Percentiles rank a stretch among this genome's conserved stretches.
Conservation (phyloP, 225 moss, liverwort and hornwort genomes). For the Thuidium tamariscinum region DNA sequence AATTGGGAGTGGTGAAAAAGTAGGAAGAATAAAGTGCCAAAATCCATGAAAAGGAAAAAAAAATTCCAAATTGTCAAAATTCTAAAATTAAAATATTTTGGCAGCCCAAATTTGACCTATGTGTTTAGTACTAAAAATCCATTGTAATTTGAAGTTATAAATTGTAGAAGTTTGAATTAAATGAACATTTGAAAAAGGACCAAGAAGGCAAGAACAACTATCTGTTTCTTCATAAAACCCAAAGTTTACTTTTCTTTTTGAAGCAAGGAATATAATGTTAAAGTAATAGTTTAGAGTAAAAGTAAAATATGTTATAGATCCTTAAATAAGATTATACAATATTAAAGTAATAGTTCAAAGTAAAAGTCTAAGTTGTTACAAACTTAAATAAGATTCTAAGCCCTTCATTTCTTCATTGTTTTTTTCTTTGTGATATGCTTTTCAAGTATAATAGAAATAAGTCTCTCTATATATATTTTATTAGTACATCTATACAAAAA, state of each 20-base stretch:
- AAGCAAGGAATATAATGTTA: neutral
- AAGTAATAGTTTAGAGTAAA: neutral
- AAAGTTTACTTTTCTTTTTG: neutral
- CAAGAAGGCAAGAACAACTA: too few relatives aligned
- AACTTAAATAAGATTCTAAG: neutral
- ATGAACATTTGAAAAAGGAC: too few relatives aligned
- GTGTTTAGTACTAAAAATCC: too few relatives aligned
- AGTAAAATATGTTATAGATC: neutral
- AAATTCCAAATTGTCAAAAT: too few relatives aligned
- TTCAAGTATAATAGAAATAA: neutral
- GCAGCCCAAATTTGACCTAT: too few relatives aligned
- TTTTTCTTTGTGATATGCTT: neutral
- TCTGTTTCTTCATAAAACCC: neutral
- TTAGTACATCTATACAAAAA: too few relatives aligned
- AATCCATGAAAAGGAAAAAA: too few relatives aligned
- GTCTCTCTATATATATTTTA: fast-evolving
- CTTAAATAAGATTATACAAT: neutral
- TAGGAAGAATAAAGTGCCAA: too few relatives aligned
- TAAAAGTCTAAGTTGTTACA: neutral
- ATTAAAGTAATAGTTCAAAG: neutral
- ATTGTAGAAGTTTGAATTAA: too few relatives aligned
- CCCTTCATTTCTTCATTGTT: neutral
- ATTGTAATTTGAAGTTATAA: too few relatives aligned
- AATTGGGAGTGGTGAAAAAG: too few relatives aligned
- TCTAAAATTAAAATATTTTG: too few relatives aligned